These are phyloP conservation scores for Sanghuangporus baumii DNA, from an alignment of 1,284 basidiomycete genomes.

Conservation along the genomic window DNA sequence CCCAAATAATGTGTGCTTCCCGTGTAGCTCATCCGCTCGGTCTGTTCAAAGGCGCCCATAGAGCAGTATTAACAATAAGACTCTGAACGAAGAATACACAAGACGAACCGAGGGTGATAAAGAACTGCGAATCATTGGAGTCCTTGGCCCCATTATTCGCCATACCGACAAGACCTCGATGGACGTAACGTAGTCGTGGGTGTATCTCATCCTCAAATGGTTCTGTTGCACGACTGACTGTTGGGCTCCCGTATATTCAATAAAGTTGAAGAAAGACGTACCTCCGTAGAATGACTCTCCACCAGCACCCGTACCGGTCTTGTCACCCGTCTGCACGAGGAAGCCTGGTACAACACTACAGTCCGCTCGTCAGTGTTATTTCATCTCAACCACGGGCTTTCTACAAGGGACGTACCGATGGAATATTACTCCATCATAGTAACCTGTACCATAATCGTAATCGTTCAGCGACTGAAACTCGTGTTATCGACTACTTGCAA, in stretches of 20 bases:
- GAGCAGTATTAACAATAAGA: background rate
- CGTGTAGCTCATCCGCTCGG: constrained; percentile 82
- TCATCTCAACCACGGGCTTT: too few species aligned
- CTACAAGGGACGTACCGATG: constrained; percentile 57
- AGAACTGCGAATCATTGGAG: constrained; percentile 86
- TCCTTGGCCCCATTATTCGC: constrained; percentile 85
- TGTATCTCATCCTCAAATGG: constrained; percentile 94
- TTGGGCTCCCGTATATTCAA: background rate
- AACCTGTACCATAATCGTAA: constrained; percentile 52
- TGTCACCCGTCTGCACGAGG: constrained; percentile 94
- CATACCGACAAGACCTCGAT: constrained; percentile 91
- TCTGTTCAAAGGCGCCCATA: constrained; percentile 39
- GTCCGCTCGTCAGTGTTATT: background rate
- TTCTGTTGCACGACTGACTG: constrained; percentile 45
- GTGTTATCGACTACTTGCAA: constrained; percentile 4
- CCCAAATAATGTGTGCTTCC: constrained; percentile 87
- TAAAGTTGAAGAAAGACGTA: constrained; percentile 28
- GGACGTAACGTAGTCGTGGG: constrained; percentile 76
- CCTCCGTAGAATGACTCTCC: constrained; percentile 92
- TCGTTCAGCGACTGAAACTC: background rate
- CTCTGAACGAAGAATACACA: too few species aligned
- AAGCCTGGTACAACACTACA: constrained; percentile 77
- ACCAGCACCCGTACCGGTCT: constrained; percentile 84
- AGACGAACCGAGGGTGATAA: constrained; percentile 78
- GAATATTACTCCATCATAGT: constrained; percentile 93